Conservation (phyloP, 495 filamentous ascomycete species). For the Cercophora newfieldiana region DNA sequence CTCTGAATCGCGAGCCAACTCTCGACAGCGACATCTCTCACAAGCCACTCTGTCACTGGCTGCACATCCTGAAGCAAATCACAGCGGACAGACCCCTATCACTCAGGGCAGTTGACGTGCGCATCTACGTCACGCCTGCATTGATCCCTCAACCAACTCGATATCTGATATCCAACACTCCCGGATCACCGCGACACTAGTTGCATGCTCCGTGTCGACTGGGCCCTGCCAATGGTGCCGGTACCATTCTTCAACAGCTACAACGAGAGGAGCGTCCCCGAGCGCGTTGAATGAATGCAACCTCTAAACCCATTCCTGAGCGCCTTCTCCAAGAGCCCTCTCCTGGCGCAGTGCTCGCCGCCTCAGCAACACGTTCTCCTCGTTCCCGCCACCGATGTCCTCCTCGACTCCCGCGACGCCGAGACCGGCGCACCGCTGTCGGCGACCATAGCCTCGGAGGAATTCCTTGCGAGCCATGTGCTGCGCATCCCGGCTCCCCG, state of each 20-base stretch:
- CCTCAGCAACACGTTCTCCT: constrained; percentile 92
- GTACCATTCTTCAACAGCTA: constrained; percentile 14
- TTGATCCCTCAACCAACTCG: not conserved
- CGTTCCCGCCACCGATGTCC: constrained; percentile 86
- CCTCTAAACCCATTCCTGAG: constrained; percentile 97
- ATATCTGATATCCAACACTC: not conserved
- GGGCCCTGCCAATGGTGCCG: constrained; percentile 31
- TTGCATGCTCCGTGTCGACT: constrained; percentile 18
- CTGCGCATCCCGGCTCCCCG: constrained; percentile 72
- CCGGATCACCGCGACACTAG: not conserved
- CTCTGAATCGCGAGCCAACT: not conserved
- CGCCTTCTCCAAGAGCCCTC: constrained; percentile 95
- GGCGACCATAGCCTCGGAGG: constrained; percentile 83
- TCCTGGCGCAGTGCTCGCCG: constrained; percentile 90
- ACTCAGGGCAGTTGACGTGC: not conserved
- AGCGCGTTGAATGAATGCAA: constrained; percentile 73
- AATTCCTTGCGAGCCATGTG: constrained; percentile 96
- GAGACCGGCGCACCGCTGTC: constrained; percentile 76
- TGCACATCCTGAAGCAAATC: not conserved
- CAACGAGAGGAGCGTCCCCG: constrained; percentile 23
- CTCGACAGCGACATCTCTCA: not conserved
- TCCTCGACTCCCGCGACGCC: constrained; percentile 84
- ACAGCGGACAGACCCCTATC: too few relatives aligned
- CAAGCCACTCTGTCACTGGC: not conserved
- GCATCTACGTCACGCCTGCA: not conserved